A percentile compares a stretch with the other conserved stretches of the same genome.
Evolutionary conservation across 345 rosid species (phyloP).

Genomic region (Pistacia vera): DNA sequence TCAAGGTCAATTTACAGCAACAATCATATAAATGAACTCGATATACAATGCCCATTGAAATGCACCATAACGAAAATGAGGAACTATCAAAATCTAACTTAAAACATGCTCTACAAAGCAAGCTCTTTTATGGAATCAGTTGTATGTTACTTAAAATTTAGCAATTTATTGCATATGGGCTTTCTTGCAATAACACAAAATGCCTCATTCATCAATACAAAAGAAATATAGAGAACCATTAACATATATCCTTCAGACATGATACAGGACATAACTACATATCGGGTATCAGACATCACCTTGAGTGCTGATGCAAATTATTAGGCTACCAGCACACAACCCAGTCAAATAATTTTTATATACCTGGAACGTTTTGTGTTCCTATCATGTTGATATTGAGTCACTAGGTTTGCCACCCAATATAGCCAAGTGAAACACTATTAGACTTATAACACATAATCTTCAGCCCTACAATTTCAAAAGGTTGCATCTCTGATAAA

Average conservation of each 20-base stretch:
- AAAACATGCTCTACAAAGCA: too few relatives aligned
- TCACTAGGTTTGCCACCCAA: neutral
- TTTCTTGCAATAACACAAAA: neutral
- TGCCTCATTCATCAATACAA: neutral
- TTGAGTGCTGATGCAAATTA: too few relatives aligned
- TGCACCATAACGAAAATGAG: too few relatives aligned
- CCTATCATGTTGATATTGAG: neutral
- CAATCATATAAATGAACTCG: too few relatives aligned
- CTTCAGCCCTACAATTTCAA: conserved; percentile 15
- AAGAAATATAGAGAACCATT: neutral
- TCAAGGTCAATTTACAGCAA: conserved; percentile 14
- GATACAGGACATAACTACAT: neutral
- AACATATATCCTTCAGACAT: neutral
- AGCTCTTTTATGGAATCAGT: neutral
- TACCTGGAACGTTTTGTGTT: neutral
- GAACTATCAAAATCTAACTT: too few relatives aligned
- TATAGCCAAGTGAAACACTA: neutral
- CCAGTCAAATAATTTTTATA: too few relatives aligned
- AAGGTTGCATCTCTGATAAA: conserved; percentile 21
- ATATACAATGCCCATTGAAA: too few relatives aligned
- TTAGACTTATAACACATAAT: conserved; percentile 4
- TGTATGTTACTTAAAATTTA: too few relatives aligned
- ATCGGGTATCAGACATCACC: neutral
- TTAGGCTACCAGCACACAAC: neutral
- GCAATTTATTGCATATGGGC: too few relatives aligned